phyloP scores from a whole-genome alignment of 768 basidiomycete genomes.

The Arthromyces matolae region DNA sequence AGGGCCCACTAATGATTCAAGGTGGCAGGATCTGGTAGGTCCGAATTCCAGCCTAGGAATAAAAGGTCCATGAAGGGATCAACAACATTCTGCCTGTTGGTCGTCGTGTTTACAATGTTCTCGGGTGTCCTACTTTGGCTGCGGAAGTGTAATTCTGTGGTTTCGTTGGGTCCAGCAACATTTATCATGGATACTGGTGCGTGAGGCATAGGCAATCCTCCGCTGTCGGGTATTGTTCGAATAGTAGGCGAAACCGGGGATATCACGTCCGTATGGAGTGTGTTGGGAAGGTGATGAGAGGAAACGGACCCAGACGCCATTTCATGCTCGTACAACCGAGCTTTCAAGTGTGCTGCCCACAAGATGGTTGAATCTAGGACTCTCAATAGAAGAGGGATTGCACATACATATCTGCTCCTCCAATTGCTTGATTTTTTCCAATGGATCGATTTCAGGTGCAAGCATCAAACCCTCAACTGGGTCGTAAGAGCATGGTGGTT shows the following conservation, averaged over 20 bases:
- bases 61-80: slow-evolving; percentile 65
- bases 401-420: slow-evolving; percentile 71
- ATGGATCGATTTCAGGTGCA: slow-evolving; percentile 74
- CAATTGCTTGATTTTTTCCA: slow-evolving; percentile 70
- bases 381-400: background rate
- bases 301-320: slow-evolving; percentile 36
- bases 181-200: slow-evolving; percentile 42
- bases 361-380: slow-evolving; percentile 9
- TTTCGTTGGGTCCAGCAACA: slow-evolving; percentile 32
- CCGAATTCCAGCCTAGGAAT: slow-evolving; percentile 80
- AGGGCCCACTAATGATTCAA: slow-evolving; percentile 72
- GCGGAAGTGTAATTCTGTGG: slow-evolving; percentile 36
- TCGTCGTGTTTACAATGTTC: slow-evolving; percentile 24
- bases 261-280: slow-evolving; percentile 15
- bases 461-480: slow-evolving; percentile 79
- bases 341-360: slow-evolving; percentile 56
- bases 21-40: slow-evolving; percentile 71
- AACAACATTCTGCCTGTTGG: slow-evolving; percentile 26
- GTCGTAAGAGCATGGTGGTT: slow-evolving; percentile 84
- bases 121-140: slow-evolving; percentile 53
- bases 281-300: slow-evolving; percentile 25
- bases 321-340: slow-evolving; percentile 54
- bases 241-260: slow-evolving; percentile 16
- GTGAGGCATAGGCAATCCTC: slow-evolving; percentile 42
- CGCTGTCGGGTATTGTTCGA: slow-evolving; percentile 24